phyloP scores from a whole-genome alignment of 352 stramenopile genomes.

The Phytophthora sansomeana region DNA sequence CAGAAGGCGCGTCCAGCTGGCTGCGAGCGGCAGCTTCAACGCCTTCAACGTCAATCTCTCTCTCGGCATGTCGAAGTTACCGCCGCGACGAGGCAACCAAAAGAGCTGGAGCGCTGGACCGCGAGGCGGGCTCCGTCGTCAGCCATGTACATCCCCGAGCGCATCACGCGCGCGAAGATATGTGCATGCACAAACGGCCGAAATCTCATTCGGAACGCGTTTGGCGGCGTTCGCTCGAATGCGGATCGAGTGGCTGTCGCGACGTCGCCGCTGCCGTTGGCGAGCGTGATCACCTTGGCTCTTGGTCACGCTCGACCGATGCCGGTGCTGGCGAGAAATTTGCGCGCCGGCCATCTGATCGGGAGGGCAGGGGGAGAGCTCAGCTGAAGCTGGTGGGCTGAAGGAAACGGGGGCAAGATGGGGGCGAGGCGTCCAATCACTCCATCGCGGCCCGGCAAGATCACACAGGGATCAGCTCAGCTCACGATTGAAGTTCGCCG shows the following conservation, averaged over 20 bases:
- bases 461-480: neutral
- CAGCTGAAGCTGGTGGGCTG: slow-evolving; percentile 31
- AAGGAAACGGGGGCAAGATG: slow-evolving; percentile 11
- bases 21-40: slow-evolving; percentile 7
- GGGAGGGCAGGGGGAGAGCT: slow-evolving; percentile 23
- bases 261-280: neutral
- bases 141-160: slow-evolving; percentile 6
- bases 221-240: neutral
- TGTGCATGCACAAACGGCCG: slow-evolving; percentile 3
- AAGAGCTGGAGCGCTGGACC: slow-evolving; percentile 23
- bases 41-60: slow-evolving; percentile 16
- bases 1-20: slow-evolving; percentile 7
- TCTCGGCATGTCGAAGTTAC: slow-evolving; percentile 10
- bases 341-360: slow-evolving; percentile 19
- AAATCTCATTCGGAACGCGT: slow-evolving; percentile 6
- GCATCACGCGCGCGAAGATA: slow-evolving; percentile 23
- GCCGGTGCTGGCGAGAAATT: slow-evolving; percentile 20
- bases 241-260: neutral
- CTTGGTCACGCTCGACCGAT: neutral
- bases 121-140: neutral
- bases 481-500: neutral
- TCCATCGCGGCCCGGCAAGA: slow-evolving; percentile 8
- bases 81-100: slow-evolving; percentile 10
- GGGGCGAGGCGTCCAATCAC: slow-evolving; percentile 20
- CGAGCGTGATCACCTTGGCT: slow-evolving; percentile 5